Evolutionary conservation across 441 rosid species (phyloP).

Genomic region (Breynia disticha): DNA sequence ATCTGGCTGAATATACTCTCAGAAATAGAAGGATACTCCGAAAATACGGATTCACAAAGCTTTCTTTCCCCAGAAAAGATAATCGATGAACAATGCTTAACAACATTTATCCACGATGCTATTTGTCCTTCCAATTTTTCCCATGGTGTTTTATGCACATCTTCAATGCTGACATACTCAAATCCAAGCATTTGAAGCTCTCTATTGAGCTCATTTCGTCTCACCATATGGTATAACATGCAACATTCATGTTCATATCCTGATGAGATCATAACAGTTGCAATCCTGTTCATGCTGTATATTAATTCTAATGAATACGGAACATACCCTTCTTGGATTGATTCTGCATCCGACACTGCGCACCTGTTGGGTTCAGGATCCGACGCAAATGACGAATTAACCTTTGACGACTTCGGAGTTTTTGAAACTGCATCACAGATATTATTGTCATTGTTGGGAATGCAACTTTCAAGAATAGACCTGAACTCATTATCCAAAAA

Average conservation of each 20-base stretch:
- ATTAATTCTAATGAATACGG: conserved; percentile 19
- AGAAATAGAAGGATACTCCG: conserved; percentile 21
- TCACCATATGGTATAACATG: conserved; percentile 17
- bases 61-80: conserved; percentile 27
- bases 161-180: conserved; percentile 28
- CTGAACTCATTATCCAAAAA: conserved; percentile 33
- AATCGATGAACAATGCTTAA: conserved; percentile 22
- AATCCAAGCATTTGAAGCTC: conserved; percentile 33
- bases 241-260: conserved; percentile 42
- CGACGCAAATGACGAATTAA: conserved; percentile 10
- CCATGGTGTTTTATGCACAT: conserved; percentile 31
- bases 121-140: conserved; percentile 40
- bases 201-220: conserved; percentile 25
- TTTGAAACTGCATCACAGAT: conserved; percentile 10
- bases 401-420: conserved; percentile 21
- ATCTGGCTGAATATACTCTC: conserved; percentile 32
- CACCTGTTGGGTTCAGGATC: conserved; percentile 12
- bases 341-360: background rate
- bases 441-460: background rate
- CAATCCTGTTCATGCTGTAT: conserved; percentile 22
- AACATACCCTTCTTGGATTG: conserved; percentile 21
- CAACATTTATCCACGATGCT: conserved; percentile 20
- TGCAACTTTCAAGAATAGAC: conserved; percentile 17
- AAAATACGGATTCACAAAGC: conserved; percentile 26
- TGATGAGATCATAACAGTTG: conserved; percentile 29